These are phyloP conservation scores for Penicillium digitatum DNA, from an alignment of 2,329 filamentous ascomycete genomes.

Conservation along the genomic window DNA sequence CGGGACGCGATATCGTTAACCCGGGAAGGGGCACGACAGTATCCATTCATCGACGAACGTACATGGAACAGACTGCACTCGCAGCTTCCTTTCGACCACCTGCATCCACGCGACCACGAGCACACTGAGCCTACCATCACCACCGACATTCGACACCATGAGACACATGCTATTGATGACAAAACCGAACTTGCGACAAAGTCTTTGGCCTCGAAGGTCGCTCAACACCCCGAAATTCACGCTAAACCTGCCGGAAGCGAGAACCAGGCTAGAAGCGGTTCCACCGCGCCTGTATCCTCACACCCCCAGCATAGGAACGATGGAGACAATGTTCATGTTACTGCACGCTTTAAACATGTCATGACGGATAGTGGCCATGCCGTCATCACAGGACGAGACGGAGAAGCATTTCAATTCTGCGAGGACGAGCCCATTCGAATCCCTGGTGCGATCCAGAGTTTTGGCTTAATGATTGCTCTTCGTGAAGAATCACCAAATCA, in stretches of 20 bases:
- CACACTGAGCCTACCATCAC: slow-evolving; percentile 8
- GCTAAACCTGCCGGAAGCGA: slow-evolving; percentile 10
- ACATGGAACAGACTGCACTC: slow-evolving; percentile 25
- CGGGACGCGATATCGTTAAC: slow-evolving; percentile 16
- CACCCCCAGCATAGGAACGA: background rate
- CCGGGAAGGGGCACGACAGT: slow-evolving; percentile 25
- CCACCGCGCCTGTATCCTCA: slow-evolving; percentile 1
- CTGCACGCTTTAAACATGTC: slow-evolving; percentile 73
- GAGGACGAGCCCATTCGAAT: slow-evolving; percentile 91
- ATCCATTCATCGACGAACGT: slow-evolving; percentile 28
- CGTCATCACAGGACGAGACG: slow-evolving; percentile 74
- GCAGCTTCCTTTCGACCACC: background rate
- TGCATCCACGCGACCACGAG: background rate
- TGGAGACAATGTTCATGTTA: slow-evolving; percentile 49
- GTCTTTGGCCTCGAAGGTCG: slow-evolving; percentile 18
- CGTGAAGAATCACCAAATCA: slow-evolving; percentile 61
- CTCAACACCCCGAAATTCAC: slow-evolving; percentile 20
- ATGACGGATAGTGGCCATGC: slow-evolving; percentile 74
- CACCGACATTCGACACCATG: slow-evolving; percentile 12
- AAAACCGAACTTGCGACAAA: slow-evolving; percentile 19
- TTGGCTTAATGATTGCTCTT: slow-evolving; percentile 72
- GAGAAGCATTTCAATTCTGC: slow-evolving; percentile 68
- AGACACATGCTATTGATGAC: slow-evolving; percentile 12
- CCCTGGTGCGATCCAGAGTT: slow-evolving; percentile 74
- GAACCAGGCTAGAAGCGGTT: slow-evolving; percentile 7